Evolutionary conservation across 352 stramenopile genomes (phyloP).

Genomic region (Pythium aristosporum): DNA sequence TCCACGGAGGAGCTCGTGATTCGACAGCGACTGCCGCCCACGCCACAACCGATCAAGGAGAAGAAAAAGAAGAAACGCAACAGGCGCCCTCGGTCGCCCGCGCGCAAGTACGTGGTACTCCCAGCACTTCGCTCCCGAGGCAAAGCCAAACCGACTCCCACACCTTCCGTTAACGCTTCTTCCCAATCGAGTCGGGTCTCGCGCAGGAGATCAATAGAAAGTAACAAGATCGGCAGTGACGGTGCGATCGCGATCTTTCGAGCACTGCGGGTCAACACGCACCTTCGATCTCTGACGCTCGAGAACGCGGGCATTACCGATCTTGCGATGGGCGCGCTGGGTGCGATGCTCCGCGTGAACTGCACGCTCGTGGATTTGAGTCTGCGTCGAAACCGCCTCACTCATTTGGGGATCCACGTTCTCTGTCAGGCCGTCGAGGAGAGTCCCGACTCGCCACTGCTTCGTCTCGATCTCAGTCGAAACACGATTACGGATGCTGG

Average conservation of each 20-base stretch:
- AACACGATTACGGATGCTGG: slow-evolving; percentile 55
- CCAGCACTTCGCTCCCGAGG: slow-evolving; percentile 7
- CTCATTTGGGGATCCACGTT: slow-evolving; percentile 41
- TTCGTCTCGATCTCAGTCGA: slow-evolving; percentile 54
- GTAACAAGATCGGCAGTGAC: slow-evolving; percentile 23
- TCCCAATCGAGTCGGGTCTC: background rate
- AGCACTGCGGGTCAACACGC: slow-evolving; percentile 48
- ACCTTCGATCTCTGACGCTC: slow-evolving; percentile 48
- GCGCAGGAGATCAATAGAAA: background rate
- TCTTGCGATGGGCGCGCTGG: slow-evolving; percentile 46
- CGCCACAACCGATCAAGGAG: slow-evolving; percentile 1
- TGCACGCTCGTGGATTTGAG: slow-evolving; percentile 53
- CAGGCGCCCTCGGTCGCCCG: background rate
- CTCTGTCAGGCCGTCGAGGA: slow-evolving; percentile 62
- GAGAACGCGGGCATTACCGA: slow-evolving; percentile 53
- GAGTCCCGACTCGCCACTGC: slow-evolving; percentile 54
- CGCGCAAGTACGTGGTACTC: slow-evolving; percentile 16
- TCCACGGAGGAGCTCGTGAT: slow-evolving; percentile 29
- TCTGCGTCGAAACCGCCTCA: slow-evolving; percentile 53
- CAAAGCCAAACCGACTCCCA: background rate
- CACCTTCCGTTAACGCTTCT: background rate
- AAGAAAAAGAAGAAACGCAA: slow-evolving; percentile 20
- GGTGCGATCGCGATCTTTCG: slow-evolving; percentile 52
- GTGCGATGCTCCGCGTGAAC: slow-evolving; percentile 61
- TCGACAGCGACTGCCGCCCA: slow-evolving; percentile 13